Base-by-base conservation (phyloP, 345 rosid species). In the Citrus unshiu region DNA sequence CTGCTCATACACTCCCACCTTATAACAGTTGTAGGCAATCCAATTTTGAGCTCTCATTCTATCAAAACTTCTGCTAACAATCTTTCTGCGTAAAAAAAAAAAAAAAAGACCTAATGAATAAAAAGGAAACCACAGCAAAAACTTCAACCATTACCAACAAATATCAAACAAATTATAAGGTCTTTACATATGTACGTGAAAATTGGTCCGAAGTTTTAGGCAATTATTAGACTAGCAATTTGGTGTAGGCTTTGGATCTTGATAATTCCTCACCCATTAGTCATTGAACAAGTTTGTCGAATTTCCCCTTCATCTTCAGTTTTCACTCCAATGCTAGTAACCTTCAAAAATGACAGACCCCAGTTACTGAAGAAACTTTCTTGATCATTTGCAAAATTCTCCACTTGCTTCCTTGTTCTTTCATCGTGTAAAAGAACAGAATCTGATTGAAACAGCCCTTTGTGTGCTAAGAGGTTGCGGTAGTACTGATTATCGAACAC, bases 371-470 rank as follows among this genome's bases (percentile, higher is more conserved):
- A 92, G 25, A 93, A 95, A 27, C 84, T 85, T 7, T 75, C 87
- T 76, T 87, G 84, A 82, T 89, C 88, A 7, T 68, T 80, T 2
- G 98, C 96, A 8, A 93, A 77, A 57, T 83, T 79, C 84, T 91
- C 84, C 0, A 91, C 92, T 13, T 69, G 82, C 59, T 77, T 86
- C 80, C 90, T 88, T 30, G 96, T 88, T 74, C 90, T 86, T 14
- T 71, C 58, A 70, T 93, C 92, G 9, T 83, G 80, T 70, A 89
- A 51, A 40, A 92, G 91, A 57, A 81, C 85, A 1, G 96, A 90
- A 87, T 93, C 98, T 0, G 98, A 90, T 69, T 89, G 95, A 77
- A 93, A 90, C 46, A 93, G 86, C 34, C 96, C 94, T 72, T 85
- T 90, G 69, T 84, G 92, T 1, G 84, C 83, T 13, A 85, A 4